phyloP scores from a whole-genome alignment of 1,139 yeast genomes.

The Yamadazyma membranifaciens region DNA sequence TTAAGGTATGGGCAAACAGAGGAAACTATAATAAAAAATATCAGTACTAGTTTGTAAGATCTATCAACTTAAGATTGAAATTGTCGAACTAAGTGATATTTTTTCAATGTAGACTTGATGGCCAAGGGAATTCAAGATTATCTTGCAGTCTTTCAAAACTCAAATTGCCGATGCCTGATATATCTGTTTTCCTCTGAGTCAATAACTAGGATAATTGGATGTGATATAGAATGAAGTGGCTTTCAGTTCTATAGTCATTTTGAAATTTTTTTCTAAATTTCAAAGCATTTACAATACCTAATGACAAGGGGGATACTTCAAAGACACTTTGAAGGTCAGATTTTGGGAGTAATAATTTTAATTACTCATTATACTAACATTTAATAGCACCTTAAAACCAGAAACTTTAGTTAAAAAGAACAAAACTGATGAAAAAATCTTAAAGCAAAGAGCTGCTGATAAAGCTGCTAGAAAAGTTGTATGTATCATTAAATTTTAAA shows the following conservation, averaged over 20 bases:
- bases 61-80: too few relatives aligned
- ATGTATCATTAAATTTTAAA: constrained; percentile 42
- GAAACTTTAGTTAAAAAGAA: constrained; percentile 96
- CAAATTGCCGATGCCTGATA: constrained; percentile 48
- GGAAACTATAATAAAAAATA: constrained; percentile 1
- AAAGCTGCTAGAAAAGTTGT: constrained; percentile 86
- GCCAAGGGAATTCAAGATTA: constrained; percentile 47
- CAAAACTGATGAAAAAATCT: constrained; percentile 85
- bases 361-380: constrained; percentile 2
- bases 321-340: background rate
- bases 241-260: constrained; percentile 40
- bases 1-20: constrained; percentile 7
- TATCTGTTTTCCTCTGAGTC: constrained; percentile 51
- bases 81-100: too few relatives aligned
- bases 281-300: constrained; percentile 15
- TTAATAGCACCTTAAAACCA: constrained; percentile 58
- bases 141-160: constrained; percentile 41
- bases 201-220: constrained; percentile 16
- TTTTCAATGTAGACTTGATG: constrained; percentile 2
- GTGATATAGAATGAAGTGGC: constrained; percentile 47
- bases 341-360: background rate
- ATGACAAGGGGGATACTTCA: constrained; percentile 4
- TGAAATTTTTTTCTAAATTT: constrained; percentile 28
- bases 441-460: constrained; percentile 86
- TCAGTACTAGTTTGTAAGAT: background rate